Evolutionary conservation across 23 red algal genomes (phyloP), one percentile per base, ranked within the genome.

Genomic region (Gracilariopsis chorda): DNA sequence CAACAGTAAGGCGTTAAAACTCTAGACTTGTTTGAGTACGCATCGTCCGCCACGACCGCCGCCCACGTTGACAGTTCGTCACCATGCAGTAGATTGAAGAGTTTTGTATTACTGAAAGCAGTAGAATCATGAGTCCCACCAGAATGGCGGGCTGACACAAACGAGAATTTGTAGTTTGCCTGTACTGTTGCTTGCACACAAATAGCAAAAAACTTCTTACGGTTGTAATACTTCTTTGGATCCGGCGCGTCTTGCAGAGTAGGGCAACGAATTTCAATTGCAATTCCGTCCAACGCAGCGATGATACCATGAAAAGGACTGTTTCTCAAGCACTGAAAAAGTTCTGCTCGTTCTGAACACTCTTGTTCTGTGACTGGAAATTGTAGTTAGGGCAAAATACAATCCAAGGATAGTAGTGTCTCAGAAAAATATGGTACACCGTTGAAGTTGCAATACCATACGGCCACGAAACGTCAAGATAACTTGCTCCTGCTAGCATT

Each of bases 241-340:
- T 87, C 49, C 24, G 82, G 19, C 19, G 49, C 60, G n/a, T 87
- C 82, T n/a, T n/a, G n/a, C n/a, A n/a, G n/a, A n/a, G n/a, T n/a
- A n/a, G n/a, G n/a, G n/a, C n/a, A n/a, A n/a, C n/a, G n/a, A n/a
- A n/a, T n/a, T n/a, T n/a, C n/a, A n/a, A n/a, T n/a, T n/a, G n/a
- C n/a, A n/a, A n/a, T n/a, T n/a, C n/a, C n/a, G n/a, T n/a, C n/a
- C n/a, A n/a, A n/a, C n/a, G n/a, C n/a, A n/a, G n/a, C n/a, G n/a
- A n/a, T n/a, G n/a, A n/a, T n/a, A n/a, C n/a, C n/a, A n/a, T n/a
- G n/a, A n/a, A n/a, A n/a, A n/a, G n/a, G n/a, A n/a, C n/a, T n/a
- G n/a, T n/a, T n/a, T n/a, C n/a, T n/a, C n/a, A n/a, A n/a, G n/a
- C n/a, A n/a, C n/a, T n/a, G n/a, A n/a, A n/a, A n/a, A n/a, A n/a